A percentile compares a stretch with the other conserved stretches of the same genome.
phyloP scores from a whole-genome alignment of 352 stramenopile species.

The Pythium monospermum region DNA sequence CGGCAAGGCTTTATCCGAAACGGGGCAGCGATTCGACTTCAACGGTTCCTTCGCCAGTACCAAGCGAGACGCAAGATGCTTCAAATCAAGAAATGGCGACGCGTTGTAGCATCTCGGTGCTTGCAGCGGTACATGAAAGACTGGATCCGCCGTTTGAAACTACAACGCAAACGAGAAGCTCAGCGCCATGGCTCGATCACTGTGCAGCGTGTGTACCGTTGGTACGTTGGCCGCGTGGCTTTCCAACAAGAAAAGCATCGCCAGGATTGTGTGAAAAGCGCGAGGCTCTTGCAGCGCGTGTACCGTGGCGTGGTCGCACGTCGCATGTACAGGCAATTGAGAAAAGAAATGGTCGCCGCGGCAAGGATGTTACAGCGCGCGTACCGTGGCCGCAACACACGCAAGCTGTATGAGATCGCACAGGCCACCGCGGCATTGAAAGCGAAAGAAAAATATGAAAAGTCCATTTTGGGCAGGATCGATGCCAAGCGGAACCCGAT shows the following conservation, averaged over 20 bases:
- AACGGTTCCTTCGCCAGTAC: constrained; percentile 42
- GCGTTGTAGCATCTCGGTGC: constrained; percentile 34
- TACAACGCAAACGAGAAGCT: constrained; percentile 28
- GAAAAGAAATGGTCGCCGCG: constrained; percentile 28
- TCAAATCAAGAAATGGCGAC: constrained; percentile 36
- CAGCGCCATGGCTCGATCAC: constrained; percentile 30
- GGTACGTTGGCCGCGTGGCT: constrained; percentile 25
- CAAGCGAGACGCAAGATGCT: constrained; percentile 36
- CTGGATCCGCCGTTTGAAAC: constrained; percentile 38
- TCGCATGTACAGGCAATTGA: constrained; percentile 17
- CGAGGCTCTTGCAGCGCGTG: constrained; percentile 35
- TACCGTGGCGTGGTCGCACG: constrained; percentile 37
- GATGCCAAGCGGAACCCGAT: constrained; percentile 58
- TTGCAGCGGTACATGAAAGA: constrained; percentile 47
- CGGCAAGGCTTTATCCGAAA: constrained; percentile 38
- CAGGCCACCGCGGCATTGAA: constrained; percentile 45
- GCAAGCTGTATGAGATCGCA: constrained; percentile 52
- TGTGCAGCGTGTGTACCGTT: constrained; percentile 48
- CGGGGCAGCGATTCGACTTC: constrained; percentile 40
- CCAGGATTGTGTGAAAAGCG: constrained; percentile 25
- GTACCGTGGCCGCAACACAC: constrained; percentile 35
- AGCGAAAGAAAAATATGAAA: constrained; percentile 52
- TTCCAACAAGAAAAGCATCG: constrained; percentile 26
- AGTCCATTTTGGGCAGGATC: constrained; percentile 41
- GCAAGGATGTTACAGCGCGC: constrained; percentile 41